Conservation (phyloP, 139 green algal species). For the Coccomyxa sp. region DNA sequence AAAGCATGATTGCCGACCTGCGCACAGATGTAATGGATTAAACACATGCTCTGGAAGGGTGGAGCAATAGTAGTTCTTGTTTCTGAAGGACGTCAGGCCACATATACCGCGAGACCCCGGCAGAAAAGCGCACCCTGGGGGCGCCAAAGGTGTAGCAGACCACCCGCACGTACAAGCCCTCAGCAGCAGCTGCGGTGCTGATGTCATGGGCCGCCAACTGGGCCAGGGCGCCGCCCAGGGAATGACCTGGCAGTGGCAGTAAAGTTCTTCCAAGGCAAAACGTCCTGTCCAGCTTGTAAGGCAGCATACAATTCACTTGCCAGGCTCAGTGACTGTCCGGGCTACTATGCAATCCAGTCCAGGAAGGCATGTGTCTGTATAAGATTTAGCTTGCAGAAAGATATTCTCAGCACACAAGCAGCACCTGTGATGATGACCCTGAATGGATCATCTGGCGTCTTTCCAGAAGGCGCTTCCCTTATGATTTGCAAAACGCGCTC, state of each 20-base stretch:
- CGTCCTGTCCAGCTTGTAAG: no score
- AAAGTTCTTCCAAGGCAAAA: no score
- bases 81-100: no score
- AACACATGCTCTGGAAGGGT: no score
- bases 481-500: background rate
- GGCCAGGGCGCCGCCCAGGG: constrained; percentile 72
- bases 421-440: background rate
- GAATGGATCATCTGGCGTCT: background rate
- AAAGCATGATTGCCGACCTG: constrained; percentile 56
- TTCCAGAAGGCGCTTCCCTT: background rate
- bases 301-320: background rate
- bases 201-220: constrained; percentile 79
- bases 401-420: background rate
- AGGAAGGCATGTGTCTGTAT: background rate
- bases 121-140: no score
- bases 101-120: no score
- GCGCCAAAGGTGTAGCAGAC: constrained; percentile 42
- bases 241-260: background rate
- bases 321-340: background rate
- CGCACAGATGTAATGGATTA: no score
- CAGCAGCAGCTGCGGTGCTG: constrained; percentile 4
- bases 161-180: background rate
- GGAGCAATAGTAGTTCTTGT: no score
- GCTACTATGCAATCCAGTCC: background rate
- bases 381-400: background rate